phyloP scores from a whole-genome alignment of 164 flowering plant species.

The Euptelea pleiosperma region DNA sequence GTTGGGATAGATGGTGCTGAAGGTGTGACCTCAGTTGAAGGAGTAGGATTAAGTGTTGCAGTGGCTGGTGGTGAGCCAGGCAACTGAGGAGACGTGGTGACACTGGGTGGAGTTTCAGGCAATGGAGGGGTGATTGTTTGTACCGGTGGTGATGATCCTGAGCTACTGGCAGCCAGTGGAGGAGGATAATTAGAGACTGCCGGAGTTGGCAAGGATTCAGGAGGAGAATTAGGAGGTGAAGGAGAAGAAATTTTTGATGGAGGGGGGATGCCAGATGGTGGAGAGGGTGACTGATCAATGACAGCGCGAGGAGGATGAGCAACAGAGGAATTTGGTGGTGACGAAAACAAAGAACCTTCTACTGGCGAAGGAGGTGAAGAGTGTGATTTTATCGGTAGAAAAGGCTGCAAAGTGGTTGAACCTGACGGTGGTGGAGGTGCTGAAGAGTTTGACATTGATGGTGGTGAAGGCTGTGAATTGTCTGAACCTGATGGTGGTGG shows the following conservation, averaged over 20 bases:
- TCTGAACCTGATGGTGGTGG: slow-evolving; percentile 6
- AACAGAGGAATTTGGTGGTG: slow-evolving; percentile 1
- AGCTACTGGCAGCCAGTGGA: slow-evolving; percentile 5
- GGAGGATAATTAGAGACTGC: neutral
- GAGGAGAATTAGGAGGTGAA: neutral
- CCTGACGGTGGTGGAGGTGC: slow-evolving; percentile 17
- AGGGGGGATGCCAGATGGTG: slow-evolving; percentile 11
- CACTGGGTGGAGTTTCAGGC: slow-evolving; percentile 9
- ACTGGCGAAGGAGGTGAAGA: slow-evolving; percentile 9
- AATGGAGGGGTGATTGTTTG: slow-evolving; percentile 2
- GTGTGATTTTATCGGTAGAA: slow-evolving; percentile 2
- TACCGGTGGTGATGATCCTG: slow-evolving; percentile 9
- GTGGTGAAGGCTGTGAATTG: neutral
- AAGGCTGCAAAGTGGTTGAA: slow-evolving; percentile 3
- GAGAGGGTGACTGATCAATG: slow-evolving; percentile 5
- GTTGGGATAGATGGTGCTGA: slow-evolving; percentile 6
- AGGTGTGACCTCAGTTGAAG: slow-evolving; percentile 8
- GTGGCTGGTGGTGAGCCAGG: slow-evolving; percentile 5
- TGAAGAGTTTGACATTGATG: neutral
- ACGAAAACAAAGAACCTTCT: neutral
- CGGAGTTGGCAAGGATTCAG: slow-evolving; percentile 5
- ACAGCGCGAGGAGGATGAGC: slow-evolving; percentile 1
- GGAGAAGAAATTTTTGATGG: slow-evolving; percentile 1
- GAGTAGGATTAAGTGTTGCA: slow-evolving; percentile 10
- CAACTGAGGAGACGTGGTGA: slow-evolving; percentile 3